phyloP scores from a whole-genome alignment of 106 monocot species.

The Iris macrosiphon region DNA sequence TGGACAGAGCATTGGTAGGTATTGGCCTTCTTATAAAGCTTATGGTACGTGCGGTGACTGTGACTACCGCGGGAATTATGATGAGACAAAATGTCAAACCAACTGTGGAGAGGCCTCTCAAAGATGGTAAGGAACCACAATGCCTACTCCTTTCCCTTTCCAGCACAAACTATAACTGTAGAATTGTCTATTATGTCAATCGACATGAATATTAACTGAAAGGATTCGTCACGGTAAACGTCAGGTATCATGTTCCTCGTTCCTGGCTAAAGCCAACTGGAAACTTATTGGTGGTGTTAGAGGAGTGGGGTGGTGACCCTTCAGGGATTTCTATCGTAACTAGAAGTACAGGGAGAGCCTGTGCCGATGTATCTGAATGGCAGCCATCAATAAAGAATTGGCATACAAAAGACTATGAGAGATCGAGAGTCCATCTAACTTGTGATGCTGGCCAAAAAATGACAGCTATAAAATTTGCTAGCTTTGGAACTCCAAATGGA shows the following conservation, averaged over 20 bases:
- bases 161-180: no score
- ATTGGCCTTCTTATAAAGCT: conserved; percentile 89
- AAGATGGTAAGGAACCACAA: conserved; percentile 53
- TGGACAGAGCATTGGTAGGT: conserved; percentile 79
- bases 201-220: no score
- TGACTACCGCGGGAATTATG: conserved; percentile 66
- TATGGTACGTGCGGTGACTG: conserved; percentile 52
- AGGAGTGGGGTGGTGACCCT: conserved; percentile 95
- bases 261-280: conserved; percentile 81
- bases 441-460: conserved; percentile 70
- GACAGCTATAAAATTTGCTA: conserved; percentile 72
- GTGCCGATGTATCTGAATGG: conserved; percentile 79
- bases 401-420: conserved; percentile 43
- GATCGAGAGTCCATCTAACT: conserved; percentile 52
- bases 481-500: conserved; percentile 85
- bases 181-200: no score
- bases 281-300: conserved; percentile 79
- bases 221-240: background rate
- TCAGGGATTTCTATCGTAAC: conserved; percentile 59
- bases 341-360: conserved; percentile 54
- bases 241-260: conserved; percentile 91
- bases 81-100: conserved; percentile 73
- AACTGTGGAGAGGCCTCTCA: conserved; percentile 94
- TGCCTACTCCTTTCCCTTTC: background rate
- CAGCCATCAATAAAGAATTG: conserved; percentile 67